Conservation (phyloP, 306 rosid species). For the Nissolia schottii region DNA sequence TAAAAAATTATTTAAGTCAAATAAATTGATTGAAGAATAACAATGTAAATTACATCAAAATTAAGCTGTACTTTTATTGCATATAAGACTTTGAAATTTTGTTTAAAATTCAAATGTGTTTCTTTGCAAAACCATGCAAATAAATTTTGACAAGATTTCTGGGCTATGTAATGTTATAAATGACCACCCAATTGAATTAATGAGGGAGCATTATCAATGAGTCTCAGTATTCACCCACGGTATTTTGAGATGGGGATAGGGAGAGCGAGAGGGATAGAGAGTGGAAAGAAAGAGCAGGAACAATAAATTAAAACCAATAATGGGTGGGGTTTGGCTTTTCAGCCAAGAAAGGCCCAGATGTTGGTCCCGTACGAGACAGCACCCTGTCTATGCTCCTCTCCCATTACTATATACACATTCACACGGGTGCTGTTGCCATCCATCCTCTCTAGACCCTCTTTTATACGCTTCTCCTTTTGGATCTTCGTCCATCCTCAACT, state of each 20-base stretch:
- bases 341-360: conserved; percentile 32
- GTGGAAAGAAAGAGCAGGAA: neutral
- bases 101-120: too few relatives aligned
- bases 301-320: too few relatives aligned
- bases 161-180: neutral
- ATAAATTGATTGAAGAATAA: too few relatives aligned
- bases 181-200: conserved; percentile 22
- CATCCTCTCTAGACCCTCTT: conserved; percentile 7
- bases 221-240: neutral
- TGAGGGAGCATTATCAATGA: neutral
- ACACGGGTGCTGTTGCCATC: conserved; percentile 33
- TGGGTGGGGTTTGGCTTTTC: conserved; percentile 19
- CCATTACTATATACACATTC: conserved; percentile 34
- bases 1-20: too few relatives aligned
- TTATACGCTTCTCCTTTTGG: neutral
- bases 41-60: too few relatives aligned
- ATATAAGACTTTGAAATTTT: too few relatives aligned
- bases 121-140: too few relatives aligned
- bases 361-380: conserved; percentile 54
- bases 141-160: too few relatives aligned
- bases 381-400: conserved; percentile 15
- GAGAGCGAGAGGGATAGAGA: too few relatives aligned
- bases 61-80: too few relatives aligned
- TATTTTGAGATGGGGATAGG: neutral
- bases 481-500: neutral